These are phyloP conservation scores for Exsudoporus frostii DNA, from an alignment of 768 basidiomycete species.

Conservation along the genomic window DNA sequence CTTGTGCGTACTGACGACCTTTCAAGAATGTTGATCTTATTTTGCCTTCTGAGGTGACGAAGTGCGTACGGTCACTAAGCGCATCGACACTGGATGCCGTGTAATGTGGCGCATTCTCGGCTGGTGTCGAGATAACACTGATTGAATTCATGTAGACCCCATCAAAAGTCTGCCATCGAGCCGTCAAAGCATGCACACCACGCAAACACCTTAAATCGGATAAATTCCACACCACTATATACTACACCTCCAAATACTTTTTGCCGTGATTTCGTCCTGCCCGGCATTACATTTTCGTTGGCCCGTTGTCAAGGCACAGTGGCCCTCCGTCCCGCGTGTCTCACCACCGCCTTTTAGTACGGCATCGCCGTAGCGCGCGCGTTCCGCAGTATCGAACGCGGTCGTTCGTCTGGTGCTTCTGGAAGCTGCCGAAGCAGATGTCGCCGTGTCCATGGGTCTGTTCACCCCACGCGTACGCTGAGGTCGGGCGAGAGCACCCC, in stretches of 20 bases:
- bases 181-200: too few relatives aligned
- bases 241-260: too few relatives aligned
- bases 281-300: too few relatives aligned
- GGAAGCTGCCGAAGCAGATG: background rate
- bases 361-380: background rate
- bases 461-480: background rate
- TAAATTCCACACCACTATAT: too few relatives aligned
- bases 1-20: too few relatives aligned
- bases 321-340: background rate
- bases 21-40: constrained; percentile 8
- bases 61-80: background rate
- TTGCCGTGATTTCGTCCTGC: too few relatives aligned
- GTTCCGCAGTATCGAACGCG: background rate
- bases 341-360: background rate
- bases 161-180: too few relatives aligned
- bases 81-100: too few relatives aligned
- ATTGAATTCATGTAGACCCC: too few relatives aligned
- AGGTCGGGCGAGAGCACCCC: background rate
- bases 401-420: background rate
- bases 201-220: too few relatives aligned
- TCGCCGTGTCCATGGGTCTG: background rate
- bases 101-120: too few relatives aligned
- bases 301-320: background rate
- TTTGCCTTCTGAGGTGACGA: constrained; percentile 16
- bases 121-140: too few relatives aligned